Percentiles rank a stretch among this genome's conserved stretches.
phyloP scores from a whole-genome alignment of 306 rosid genomes.

The Lagenaria siceraria region DNA sequence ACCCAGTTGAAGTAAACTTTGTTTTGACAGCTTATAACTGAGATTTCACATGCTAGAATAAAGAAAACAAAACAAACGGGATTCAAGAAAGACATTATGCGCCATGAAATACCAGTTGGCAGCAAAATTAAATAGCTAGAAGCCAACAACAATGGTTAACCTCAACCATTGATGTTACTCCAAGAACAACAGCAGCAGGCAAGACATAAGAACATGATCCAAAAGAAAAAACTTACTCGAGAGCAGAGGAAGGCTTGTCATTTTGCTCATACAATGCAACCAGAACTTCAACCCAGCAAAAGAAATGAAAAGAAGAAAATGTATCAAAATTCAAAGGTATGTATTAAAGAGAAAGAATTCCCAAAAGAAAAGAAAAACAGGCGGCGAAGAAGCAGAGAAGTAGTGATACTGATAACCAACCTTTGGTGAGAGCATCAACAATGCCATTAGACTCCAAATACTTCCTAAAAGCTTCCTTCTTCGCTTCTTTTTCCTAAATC shows the following conservation, averaged over 20 bases:
- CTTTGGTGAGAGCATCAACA: conserved; percentile 93
- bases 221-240: conserved; percentile 40
- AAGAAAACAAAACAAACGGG: not conserved
- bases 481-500: conserved; percentile 75
- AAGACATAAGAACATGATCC: not conserved
- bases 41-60: not conserved
- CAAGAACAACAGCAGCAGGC: not conserved
- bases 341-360: not conserved
- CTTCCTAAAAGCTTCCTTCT: conserved; percentile 85
- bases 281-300: conserved; percentile 37
- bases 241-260: conserved; percentile 93
- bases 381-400: not conserved
- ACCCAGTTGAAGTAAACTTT: not conserved
- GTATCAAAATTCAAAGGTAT: not conserved
- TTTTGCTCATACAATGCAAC: conserved; percentile 90
- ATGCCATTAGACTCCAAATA: conserved; percentile 86
- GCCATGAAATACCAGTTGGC: not conserved
- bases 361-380: not conserved
- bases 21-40: not conserved
- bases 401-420: conserved; percentile 15
- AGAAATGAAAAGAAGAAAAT: not conserved
- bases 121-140: not conserved
- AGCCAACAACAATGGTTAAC: not conserved
- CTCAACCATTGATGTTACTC: not conserved
- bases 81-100: not conserved